Evolutionary conservation across 192 early-diverging fungal genomes (phyloP).

Genomic region (Dissophora globulifera): DNA sequence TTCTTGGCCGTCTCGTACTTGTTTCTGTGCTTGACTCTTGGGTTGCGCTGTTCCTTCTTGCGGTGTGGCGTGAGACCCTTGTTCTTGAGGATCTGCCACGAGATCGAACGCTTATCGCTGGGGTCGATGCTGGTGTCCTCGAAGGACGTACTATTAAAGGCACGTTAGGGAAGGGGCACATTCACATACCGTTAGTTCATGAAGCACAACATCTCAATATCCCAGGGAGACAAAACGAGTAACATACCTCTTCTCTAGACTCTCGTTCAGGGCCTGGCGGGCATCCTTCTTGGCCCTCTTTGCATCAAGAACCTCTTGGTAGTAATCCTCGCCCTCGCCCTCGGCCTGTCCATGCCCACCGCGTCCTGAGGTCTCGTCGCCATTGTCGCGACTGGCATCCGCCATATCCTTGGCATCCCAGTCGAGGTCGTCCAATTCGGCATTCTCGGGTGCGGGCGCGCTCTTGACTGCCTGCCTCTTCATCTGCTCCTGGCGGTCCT

Average conservation of each 20-base stretch:
- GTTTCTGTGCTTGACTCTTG: constrained; percentile 91
- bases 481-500: constrained; percentile 50
- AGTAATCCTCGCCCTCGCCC: constrained; percentile 64
- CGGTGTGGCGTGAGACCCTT: constrained; percentile 93
- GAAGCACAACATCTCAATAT: too few relatives aligned
- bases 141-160: constrained; percentile 42
- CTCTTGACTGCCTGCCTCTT: constrained; percentile 52
- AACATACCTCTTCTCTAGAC: constrained; percentile 50
- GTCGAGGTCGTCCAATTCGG: constrained; percentile 67
- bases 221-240: background rate
- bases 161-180: constrained; percentile 1
- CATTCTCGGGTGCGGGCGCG: constrained; percentile 58
- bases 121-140: constrained; percentile 51
- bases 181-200: too few relatives aligned
- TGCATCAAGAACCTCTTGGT: constrained; percentile 51
- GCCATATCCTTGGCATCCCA: constrained; percentile 69
- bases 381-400: constrained; percentile 53
- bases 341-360: background rate
- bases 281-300: constrained; percentile 66
- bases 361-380: constrained; percentile 23
- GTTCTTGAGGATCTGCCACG: constrained; percentile 94
- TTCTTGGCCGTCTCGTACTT: constrained; percentile 92
- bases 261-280: constrained; percentile 57
- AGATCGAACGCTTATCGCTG: constrained; percentile 82
- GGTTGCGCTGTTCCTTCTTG: constrained; percentile 93